Evolutionary conservation across 345 rosid species (phyloP).

Genomic region (Triadica sebifera): DNA sequence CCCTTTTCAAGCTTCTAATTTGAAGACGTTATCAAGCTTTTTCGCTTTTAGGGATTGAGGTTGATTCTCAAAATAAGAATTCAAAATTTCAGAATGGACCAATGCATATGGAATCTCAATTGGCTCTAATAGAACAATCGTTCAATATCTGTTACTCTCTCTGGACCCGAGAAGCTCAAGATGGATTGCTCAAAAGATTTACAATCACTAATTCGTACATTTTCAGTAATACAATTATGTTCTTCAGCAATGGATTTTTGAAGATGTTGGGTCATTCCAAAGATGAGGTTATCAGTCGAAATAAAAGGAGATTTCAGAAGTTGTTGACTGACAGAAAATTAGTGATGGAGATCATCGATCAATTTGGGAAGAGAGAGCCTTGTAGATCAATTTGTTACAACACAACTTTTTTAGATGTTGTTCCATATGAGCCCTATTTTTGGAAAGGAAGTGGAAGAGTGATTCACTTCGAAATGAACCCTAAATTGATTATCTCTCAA

Average conservation of each 20-base stretch:
- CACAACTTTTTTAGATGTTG: slow-evolving; percentile 85
- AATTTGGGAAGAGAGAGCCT: slow-evolving; percentile 62
- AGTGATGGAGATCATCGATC: slow-evolving; percentile 78
- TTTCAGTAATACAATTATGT: slow-evolving; percentile 85
- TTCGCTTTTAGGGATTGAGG: slow-evolving; percentile 54
- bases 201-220: slow-evolving; percentile 83
- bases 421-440: slow-evolving; percentile 77
- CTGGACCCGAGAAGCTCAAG: slow-evolving; percentile 64
- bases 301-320: slow-evolving; percentile 79
- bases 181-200: slow-evolving; percentile 69
- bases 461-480: slow-evolving; percentile 64
- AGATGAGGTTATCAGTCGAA: slow-evolving; percentile 70
- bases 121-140: slow-evolving; percentile 48
- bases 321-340: slow-evolving; percentile 66
- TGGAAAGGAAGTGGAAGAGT: slow-evolving; percentile 53
- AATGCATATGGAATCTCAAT: slow-evolving; percentile 55
- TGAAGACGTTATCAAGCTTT: too few relatives aligned
- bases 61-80: slow-evolving; percentile 5
- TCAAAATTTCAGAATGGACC: slow-evolving; percentile 18
- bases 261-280: slow-evolving; percentile 68
- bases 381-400: slow-evolving; percentile 65
- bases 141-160: slow-evolving; percentile 50
- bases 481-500: too few relatives aligned
- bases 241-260: slow-evolving; percentile 69
- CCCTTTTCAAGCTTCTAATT: too few relatives aligned